Percentiles rank a stretch among this genome's conserved stretches.
These are phyloP conservation scores for Citrus trifoliata DNA, from an alignment of 345 rosid species.

Conservation along the genomic window DNA sequence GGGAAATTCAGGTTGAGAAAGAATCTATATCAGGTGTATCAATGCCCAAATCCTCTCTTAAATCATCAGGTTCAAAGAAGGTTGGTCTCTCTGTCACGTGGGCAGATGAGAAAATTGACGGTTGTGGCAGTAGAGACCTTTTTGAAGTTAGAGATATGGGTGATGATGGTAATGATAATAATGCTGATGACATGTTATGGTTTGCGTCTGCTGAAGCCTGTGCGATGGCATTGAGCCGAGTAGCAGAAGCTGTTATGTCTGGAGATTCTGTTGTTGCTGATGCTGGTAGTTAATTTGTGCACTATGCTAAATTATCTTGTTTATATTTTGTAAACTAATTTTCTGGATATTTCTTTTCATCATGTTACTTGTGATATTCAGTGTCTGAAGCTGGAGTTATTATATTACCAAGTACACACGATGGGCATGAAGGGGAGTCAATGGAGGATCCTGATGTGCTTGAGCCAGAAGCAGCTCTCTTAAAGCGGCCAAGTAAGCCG, in stretches of 20 bases:
- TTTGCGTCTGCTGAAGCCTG: conserved; percentile 78
- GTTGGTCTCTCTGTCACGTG: conserved; percentile 64
- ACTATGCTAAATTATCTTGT: conserved; percentile 3
- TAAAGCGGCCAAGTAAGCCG: conserved; percentile 69
- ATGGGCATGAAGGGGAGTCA: conserved; percentile 30
- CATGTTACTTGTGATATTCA: conserved; percentile 23
- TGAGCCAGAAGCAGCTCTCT: conserved; percentile 41
- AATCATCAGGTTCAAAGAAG: conserved; percentile 51
- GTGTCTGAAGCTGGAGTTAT: conserved; percentile 71
- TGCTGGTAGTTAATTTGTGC: conserved; percentile 46
- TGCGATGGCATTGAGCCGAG: conserved; percentile 67
- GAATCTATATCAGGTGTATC: conserved; percentile 30
- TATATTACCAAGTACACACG: conserved; percentile 49
- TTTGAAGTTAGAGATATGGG: conserved; percentile 49
- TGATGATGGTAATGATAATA: conserved; percentile 25
- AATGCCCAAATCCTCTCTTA: conserved; percentile 61
- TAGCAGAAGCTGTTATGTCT: conserved; percentile 71
- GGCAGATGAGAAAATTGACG: conserved; percentile 65
- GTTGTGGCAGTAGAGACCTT: conserved; percentile 37
- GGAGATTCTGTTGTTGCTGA: conserved; percentile 49
- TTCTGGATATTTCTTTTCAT: not conserved
- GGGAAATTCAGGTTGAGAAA: conserved; percentile 21
- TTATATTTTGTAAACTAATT: not conserved
- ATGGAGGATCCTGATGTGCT: conserved; percentile 23
- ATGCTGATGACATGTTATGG: conserved; percentile 30